Conservation (phyloP, 768 basidiomycete species). For the Multifurca ochricompacta region DNA sequence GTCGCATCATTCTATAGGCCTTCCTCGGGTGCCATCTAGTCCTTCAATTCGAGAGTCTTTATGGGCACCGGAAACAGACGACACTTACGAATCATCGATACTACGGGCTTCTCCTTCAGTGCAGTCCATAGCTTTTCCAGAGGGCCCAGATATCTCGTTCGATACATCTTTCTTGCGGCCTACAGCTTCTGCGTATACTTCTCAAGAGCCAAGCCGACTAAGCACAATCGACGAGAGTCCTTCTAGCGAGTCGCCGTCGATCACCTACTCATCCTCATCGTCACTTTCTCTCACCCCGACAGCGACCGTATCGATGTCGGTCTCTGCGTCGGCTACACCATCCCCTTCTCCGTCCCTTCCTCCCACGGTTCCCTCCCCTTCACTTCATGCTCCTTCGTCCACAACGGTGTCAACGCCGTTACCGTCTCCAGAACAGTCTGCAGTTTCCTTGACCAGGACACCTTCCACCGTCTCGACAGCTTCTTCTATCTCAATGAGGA, state of each 20-base stretch:
- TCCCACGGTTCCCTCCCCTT: conserved; percentile 25
- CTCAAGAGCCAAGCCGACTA: conserved; percentile 19
- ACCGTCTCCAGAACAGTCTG: conserved; percentile 15
- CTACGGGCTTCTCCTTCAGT: conserved; percentile 63
- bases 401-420: conserved; percentile 9
- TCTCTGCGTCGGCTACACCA: conserved; percentile 26
- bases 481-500: conserved; percentile 27
- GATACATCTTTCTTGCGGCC: conserved; percentile 72
- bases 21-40: conserved; percentile 28
- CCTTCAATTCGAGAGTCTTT: conserved; percentile 35
- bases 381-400: conserved; percentile 27
- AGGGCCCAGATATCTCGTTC: conserved; percentile 55
- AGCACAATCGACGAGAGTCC: conserved; percentile 22
- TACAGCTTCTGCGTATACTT: conserved; percentile 33
- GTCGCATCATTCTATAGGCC: conserved; percentile 12
- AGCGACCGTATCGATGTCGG: conserved; percentile 36
- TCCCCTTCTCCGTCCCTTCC: conserved; percentile 27
- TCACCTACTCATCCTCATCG: conserved; percentile 31
- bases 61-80: conserved; percentile 59
- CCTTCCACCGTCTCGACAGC: conserved; percentile 27
- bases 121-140: conserved; percentile 42
- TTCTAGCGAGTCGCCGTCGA: conserved; percentile 25
- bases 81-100: conserved; percentile 72
- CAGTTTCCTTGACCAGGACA: conserved; percentile 29
- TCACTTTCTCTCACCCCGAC: conserved; percentile 35